Percentiles rank a stretch among this genome's conserved stretches.
Conservation (phyloP, 2,329 filamentous ascomycete species). For the Ceratocystiopsis brevicomis region DNA sequence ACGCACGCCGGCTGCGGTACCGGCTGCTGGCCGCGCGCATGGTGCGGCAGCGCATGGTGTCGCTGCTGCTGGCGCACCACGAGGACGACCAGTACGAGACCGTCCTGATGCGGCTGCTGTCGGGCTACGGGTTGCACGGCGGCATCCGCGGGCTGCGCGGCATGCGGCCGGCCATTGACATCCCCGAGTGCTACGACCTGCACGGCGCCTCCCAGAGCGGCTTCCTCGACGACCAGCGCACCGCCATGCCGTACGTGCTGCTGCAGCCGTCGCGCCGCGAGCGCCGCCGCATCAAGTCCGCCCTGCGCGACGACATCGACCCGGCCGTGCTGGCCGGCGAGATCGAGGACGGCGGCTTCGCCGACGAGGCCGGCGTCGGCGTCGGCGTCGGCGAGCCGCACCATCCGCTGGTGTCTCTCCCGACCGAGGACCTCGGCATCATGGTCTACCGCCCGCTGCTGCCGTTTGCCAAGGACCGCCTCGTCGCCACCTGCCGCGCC, state of each 20-base stretch:
- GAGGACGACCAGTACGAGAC: constrained; percentile 85
- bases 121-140: constrained; percentile 47
- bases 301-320: constrained; percentile 13
- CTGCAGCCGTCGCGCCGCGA: constrained; percentile 13
- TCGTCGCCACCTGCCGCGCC: constrained; percentile 58
- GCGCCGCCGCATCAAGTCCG: constrained; percentile 10
- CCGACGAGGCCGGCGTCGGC: constrained; percentile 6
- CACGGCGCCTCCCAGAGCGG: constrained; percentile 54
- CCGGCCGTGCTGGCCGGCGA: constrained; percentile 6
- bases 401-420: constrained; percentile 11
- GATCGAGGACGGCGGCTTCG: not conserved
- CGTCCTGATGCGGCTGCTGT: constrained; percentile 56
- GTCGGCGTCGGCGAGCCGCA: constrained; percentile 3
- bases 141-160: constrained; percentile 50
- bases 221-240: constrained; percentile 26
- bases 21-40: constrained; percentile 47
- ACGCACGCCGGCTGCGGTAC: constrained; percentile 59
- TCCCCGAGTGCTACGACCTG: constrained; percentile 70
- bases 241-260: constrained; percentile 19
- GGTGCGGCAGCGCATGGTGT: constrained; percentile 26
- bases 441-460: constrained; percentile 51
- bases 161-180: constrained; percentile 43
- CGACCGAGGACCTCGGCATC: constrained; percentile 44
- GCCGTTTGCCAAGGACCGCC: constrained; percentile 47
- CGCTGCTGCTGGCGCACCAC: constrained; percentile 70